Base-by-base conservation (phyloP, 2,329 filamentous ascomycete genomes). In the Elsinoe necatrix region DNA sequence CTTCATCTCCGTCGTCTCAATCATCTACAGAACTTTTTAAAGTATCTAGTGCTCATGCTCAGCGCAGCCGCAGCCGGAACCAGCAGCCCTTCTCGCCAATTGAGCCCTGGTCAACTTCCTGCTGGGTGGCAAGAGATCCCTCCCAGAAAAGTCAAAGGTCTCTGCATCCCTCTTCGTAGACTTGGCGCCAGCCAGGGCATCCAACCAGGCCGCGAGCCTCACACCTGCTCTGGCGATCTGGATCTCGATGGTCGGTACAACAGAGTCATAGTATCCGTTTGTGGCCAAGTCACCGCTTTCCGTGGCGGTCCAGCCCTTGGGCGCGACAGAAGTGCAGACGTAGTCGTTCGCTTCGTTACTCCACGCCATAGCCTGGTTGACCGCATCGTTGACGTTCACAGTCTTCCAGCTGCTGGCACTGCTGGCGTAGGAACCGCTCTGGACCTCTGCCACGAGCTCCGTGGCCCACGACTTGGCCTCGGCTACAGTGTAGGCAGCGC, bases 161-260 rank as follows among this genome's bases (percentile, higher is more conserved):
- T 25, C 39, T 23, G 47, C 42, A 21, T 51, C 57, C 29, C 23
- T 18, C 60, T 61, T 41, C 5, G 62, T 61, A 23, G 57, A 54
- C 27, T 56, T 60, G 31, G 57, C 56, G n/a, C 57, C 64, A 12
- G 68, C 69, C 56, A 72, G 63, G 7, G 66, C 63, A 58, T 72
- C 65, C 41, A 72, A 59, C 64, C 66, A 72, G 12, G 64, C 64
- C 8, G 68, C 70, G 11, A 72, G 63, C 21, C 70, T 61, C 45
- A 69, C 68, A 1, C 70, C 70, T 42, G 66, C 73, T 64, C 73
- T 75, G 0, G 73, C 72, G 54, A 77, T 71, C 65, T 75, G 72
- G 59, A 70, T 57, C 60, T 72, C 66, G 2, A 76, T 65, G 1
- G 72, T 70, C 2, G 69, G 66, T 18, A 73, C 67, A 1, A 67